phyloP scores from a whole-genome alignment of 2,329 filamentous ascomycete genomes.

The Delphinella strobiligena region DNA sequence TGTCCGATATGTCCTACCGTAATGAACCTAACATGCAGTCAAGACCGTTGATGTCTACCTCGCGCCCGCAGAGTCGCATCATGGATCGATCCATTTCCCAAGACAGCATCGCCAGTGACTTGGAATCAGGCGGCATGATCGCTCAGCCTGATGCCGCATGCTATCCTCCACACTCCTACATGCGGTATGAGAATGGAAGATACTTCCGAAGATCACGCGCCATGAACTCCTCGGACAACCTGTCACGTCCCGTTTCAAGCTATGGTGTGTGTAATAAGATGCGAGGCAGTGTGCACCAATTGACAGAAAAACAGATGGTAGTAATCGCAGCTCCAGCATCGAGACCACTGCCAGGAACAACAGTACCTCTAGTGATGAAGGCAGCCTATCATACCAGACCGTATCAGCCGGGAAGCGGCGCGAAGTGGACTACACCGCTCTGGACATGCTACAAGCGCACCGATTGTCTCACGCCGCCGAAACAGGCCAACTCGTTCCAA shows the following conservation, averaged over 20 bases:
- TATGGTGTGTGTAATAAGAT: neutral
- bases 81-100: constrained; percentile 4
- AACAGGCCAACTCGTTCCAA: constrained; percentile 34
- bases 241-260: neutral
- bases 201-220: constrained; percentile 6
- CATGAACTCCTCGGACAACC: neutral
- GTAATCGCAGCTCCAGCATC: constrained; percentile 8
- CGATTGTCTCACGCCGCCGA: constrained; percentile 39
- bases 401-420: constrained; percentile 15
- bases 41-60: too few species aligned
- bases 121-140: neutral
- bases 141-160: constrained; percentile 10
- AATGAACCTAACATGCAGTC: too few species aligned
- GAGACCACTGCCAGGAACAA: constrained; percentile 14
- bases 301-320: constrained; percentile 9
- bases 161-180: constrained; percentile 23
- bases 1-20: too few species aligned
- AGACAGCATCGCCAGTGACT: neutral
- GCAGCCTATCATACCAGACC: constrained; percentile 3
- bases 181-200: constrained; percentile 20
- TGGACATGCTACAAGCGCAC: constrained; percentile 32
- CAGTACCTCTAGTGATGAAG: constrained; percentile 9
- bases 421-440: constrained; percentile 15
- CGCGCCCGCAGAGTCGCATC: neutral
- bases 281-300: neutral